Evolutionary conservation across 2,329 filamentous ascomycete species (phyloP).

Genomic region (Phaeosphaeriaceae sp.): DNA sequence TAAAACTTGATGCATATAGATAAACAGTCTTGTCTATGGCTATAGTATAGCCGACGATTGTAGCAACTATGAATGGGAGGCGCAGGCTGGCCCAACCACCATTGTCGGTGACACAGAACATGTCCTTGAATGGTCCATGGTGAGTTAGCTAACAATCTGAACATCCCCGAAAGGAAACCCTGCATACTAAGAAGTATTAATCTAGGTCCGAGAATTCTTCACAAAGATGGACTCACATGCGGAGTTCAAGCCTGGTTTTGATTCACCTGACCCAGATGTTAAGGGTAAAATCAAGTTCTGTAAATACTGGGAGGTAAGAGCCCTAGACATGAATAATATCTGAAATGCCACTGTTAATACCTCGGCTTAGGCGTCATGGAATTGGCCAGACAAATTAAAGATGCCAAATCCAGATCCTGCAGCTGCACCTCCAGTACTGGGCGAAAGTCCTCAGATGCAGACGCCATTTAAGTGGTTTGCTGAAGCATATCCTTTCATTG

Average conservation of each 20-base stretch:
- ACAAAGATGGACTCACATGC: neutral
- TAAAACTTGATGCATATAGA: neutral
- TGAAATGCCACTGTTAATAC: too few species aligned
- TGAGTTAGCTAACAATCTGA: neutral
- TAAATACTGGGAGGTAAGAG: constrained; percentile 3
- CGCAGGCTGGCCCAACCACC: neutral
- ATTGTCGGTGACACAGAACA: constrained; percentile 7
- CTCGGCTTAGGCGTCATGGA: constrained; percentile 5
- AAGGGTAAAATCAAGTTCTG: constrained; percentile 7
- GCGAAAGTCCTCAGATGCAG: neutral
- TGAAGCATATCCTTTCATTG: neutral
- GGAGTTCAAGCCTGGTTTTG: constrained; percentile 4
- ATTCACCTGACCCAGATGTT: constrained; percentile 5
- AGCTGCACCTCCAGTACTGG: neutral
- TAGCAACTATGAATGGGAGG: constrained; percentile 3
- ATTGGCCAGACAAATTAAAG: neutral
- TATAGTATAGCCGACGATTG: neutral
- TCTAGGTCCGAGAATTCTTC: constrained; percentile 1
- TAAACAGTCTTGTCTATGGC: neutral
- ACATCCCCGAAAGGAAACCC: too few species aligned
- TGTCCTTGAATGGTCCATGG: constrained; percentile 12
- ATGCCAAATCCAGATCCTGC: neutral
- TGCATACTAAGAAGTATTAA: too few species aligned
- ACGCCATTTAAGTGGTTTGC: neutral
- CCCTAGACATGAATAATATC: too few species aligned